Base-by-base conservation (phyloP, 768 basidiomycete species). In the Brasilioporus rufonigricans region DNA sequence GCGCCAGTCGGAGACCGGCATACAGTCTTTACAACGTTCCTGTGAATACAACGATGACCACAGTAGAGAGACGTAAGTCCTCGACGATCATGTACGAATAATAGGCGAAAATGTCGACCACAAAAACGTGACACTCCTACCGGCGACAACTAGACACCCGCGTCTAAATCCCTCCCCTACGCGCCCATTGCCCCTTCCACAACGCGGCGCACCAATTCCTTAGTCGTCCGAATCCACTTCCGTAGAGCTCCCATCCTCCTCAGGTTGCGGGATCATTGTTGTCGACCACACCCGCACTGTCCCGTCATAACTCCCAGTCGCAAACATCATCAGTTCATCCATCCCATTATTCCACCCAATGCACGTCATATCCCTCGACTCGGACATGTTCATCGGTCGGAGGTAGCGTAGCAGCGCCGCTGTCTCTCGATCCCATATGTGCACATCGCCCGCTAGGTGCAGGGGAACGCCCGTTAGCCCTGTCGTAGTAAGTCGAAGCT, bases 361-460 rank as follows among this genome's bases (percentile, higher is more conserved):
- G 57, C 86, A 88, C 11, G 89, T 91, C 61, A 91, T 66, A 57
- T 91, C 87, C 27, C 83, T 83, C 50, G 53, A 10, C 10, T 81
- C 80, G 39, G 79, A 74, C 35, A 61, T 48, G n/a, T 66, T 59
- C 29, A 83, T 84, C 18, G 83, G 78, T 4, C 79, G 82, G 45
- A 92, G 76, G 55, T 85, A 80, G 50, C 89, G 88, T 4, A 92
- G 72, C 9, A 91, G 69, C 10, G 82, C 77, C 3, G 81, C 91
- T 13, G 86, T 86, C 70, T 91, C 89, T 51, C 84, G 83, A 62
- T 93, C 91, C 91, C 91, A 93, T 24, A 92, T 84, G 60, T 89
- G 86, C 14, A 93, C 87, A 57, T 91, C 86, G 1, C 90, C 91
- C 58, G 80, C 89, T 91, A 57, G 1, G 13, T n/a, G n/a, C n/a